Evolutionary conservation across 2,329 filamentous ascomycete species (phyloP).

Genomic region (Cytospora paraplurivora): DNA sequence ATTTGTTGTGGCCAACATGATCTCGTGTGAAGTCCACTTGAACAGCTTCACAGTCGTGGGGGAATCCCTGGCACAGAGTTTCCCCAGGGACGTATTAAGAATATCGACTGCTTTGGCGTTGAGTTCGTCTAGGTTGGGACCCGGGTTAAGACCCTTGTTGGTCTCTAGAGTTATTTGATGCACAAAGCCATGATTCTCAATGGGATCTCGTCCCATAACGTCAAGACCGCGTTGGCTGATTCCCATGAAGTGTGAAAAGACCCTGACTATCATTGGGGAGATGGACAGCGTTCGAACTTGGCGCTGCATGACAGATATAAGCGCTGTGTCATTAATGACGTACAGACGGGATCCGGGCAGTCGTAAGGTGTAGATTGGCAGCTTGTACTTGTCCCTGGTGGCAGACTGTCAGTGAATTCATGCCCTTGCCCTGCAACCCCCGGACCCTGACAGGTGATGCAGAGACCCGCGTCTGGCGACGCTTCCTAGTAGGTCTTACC

Average conservation of each 20-base stretch:
- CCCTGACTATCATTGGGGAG: neutral
- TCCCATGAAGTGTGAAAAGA: neutral
- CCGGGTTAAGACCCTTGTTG: neutral
- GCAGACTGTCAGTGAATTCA: no score
- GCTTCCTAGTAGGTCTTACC: no score
- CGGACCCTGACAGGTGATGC: no score
- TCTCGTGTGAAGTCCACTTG: constrained; percentile 11
- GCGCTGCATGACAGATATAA: constrained; percentile 33
- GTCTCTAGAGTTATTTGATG: no score
- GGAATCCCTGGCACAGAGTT: neutral
- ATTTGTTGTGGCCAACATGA: constrained; percentile 16
- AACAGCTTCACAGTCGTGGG: neutral
- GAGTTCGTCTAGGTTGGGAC: neutral
- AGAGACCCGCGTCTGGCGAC: no score
- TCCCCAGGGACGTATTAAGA: neutral
- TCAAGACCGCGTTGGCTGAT: neutral
- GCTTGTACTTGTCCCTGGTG: neutral
- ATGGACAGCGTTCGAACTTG: constrained; percentile 11
- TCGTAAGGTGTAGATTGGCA: constrained; percentile 36
- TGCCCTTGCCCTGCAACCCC: no score
- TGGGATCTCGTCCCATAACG: neutral
- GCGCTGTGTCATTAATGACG: constrained; percentile 33
- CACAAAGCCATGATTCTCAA: neutral
- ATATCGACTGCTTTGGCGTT: neutral
- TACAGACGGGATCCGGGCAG: constrained; percentile 34